Base-by-base conservation (phyloP, 2,329 filamentous ascomycete species). In the Akanthomyces uredinophilus region DNA sequence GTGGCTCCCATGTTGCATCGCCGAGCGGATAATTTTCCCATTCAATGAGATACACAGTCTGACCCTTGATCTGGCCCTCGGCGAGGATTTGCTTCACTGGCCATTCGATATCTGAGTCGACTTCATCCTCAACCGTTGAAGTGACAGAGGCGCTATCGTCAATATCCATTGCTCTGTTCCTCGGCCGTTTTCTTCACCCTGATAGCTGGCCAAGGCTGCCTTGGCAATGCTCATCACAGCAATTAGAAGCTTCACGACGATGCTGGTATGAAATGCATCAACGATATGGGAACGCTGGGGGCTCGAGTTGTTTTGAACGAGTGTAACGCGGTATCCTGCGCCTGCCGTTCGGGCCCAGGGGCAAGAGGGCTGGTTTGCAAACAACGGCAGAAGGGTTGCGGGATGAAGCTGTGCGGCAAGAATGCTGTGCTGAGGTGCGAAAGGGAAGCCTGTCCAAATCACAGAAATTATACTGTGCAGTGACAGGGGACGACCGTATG, bases 51-150 rank as follows among this genome's bases (percentile, higher is more conserved):
- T 73, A 79, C 50, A 65, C 66, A 2, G 61, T 60, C 24, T 64
- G 53, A 3, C 69, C 71, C 3, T 68, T 63, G 3, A 73, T 62
- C 4, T 66, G 59, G 8, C 72, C 74, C 64, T 85, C 78, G 0
- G 79, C 78, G 6, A 87, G 72, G 46, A 88, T 79, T 13, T 73
- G 71, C 46, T 83, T 79, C 6, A 87, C 78, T 6, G 73, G 69
- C 70, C 81, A 87, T 64, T 81, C 79, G 5, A 77, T 71, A 18
- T 78, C 73, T 11, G 74, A 70, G 4, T 79, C 76, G 43, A 66
- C 58, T 7, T 68, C 66, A 22, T 72, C 70, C 16, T 70, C 69
- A 13, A 72, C 64, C 3, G 75, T 74, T 11, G 75, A 77, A 3
- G 71, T 66, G 29, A 75, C 24, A 5, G 72, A 75, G 20, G 69